Evolutionary conservation across 352 stramenopile species (phyloP).

Genomic region (Globisporangium mamillatum): DNA sequence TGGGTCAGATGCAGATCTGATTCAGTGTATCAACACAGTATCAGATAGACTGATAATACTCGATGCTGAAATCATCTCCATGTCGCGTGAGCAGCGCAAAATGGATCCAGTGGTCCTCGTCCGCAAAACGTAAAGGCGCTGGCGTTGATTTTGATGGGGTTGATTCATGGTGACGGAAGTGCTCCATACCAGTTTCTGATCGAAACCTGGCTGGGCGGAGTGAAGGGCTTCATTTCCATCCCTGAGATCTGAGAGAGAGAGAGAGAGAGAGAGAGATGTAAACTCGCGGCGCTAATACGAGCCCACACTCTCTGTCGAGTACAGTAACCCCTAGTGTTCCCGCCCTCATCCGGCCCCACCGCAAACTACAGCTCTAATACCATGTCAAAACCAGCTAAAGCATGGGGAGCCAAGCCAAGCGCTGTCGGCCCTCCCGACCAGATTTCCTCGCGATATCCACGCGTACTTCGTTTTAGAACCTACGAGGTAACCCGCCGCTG

Average conservation of each 20-base stretch:
- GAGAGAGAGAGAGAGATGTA: neutral
- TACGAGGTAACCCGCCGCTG: no score
- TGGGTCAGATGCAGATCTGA: neutral
- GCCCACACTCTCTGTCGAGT: no score
- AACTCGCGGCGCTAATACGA: no score
- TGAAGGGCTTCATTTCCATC: neutral
- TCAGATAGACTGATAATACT: neutral
- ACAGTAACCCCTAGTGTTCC: neutral
- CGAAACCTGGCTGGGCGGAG: neutral
- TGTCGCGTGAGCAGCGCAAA: neutral
- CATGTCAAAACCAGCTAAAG: neutral
- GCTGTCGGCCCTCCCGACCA: neutral
- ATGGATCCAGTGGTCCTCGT: neutral
- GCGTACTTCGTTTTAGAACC: no score
- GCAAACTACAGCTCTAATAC: neutral
- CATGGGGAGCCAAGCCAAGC: neutral
- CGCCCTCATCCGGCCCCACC: neutral
- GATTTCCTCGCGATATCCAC: neutral
- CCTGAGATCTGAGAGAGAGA: neutral
- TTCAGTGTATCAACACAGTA: neutral
- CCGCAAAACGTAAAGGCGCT: neutral
- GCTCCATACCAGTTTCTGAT: neutral
- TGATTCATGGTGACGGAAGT: neutral
- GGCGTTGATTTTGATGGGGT: neutral
- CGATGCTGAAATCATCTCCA: neutral